phyloP scores from a whole-genome alignment of 2,329 filamentous ascomycete species.

The Fusarium robinianum region DNA sequence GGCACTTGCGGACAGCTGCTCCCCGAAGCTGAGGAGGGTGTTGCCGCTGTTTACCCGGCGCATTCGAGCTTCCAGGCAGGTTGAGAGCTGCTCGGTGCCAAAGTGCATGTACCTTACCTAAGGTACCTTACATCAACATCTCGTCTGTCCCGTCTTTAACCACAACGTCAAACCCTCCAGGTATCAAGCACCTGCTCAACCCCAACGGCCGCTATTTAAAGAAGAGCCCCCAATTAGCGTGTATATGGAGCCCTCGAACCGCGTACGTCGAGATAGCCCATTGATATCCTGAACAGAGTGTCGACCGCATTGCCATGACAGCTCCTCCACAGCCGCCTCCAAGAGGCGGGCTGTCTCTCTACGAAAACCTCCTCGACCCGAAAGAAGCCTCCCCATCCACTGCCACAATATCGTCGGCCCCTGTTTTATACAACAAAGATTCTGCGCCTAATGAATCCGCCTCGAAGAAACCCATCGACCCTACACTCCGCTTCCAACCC shows the following conservation, averaged over 20 bases:
- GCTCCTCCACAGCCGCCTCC: conserved; percentile 45
- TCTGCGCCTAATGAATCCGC: conserved; percentile 48
- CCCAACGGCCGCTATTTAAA: no score
- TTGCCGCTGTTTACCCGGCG: conserved; percentile 40
- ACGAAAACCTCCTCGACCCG: conserved; percentile 79
- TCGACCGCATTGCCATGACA: conserved; percentile 31
- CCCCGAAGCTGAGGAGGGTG: not conserved
- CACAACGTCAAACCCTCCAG: conserved; percentile 1
- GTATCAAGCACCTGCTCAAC: not conserved
- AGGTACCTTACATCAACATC: no score
- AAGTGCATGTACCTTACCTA: no score
- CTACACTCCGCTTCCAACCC: conserved; percentile 81
- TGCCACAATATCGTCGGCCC: conserved; percentile 76
- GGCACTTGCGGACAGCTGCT: conserved; percentile 32
- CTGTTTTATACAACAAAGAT: conserved; percentile 69
- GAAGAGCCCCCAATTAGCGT: no score
- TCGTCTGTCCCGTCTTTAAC: no score
- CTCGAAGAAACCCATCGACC: conserved; percentile 63
- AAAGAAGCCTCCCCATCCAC: conserved; percentile 49
- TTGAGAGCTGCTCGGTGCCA: no score
- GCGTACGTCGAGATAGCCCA: no score
- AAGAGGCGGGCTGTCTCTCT: conserved; percentile 68
- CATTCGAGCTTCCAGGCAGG: no score
- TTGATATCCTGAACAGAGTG: not conserved
- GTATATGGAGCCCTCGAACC: no score